phyloP scores from a whole-genome alignment of 805 yeast genomes.

The Vanderwaltozyma verrucispora region DNA sequence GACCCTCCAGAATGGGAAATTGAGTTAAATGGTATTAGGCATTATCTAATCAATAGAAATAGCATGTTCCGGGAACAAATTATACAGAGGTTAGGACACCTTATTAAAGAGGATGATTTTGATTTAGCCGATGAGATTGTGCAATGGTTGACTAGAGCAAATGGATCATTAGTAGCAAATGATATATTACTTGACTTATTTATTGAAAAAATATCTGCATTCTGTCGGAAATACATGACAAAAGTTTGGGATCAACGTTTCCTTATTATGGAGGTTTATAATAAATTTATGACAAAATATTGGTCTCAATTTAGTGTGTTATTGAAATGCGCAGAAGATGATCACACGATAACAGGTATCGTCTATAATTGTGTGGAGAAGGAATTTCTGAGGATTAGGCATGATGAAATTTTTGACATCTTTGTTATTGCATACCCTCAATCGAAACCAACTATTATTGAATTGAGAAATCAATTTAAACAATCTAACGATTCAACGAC shows the following conservation, averaged over 20 bases:
- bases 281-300: slow-evolving; percentile 16
- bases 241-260: slow-evolving; percentile 13
- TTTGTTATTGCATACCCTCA: slow-evolving; percentile 40
- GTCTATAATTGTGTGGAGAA: slow-evolving; percentile 19
- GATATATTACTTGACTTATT: slow-evolving; percentile 16
- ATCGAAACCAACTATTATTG: slow-evolving; percentile 45
- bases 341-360: slow-evolving; percentile 18
- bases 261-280: slow-evolving; percentile 20
- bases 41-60: slow-evolving; percentile 17
- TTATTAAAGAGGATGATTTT: slow-evolving; percentile 20
- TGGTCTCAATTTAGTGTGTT: slow-evolving; percentile 19
- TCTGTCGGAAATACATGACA: slow-evolving; percentile 13
- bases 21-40: slow-evolving; percentile 16
- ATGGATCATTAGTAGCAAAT: slow-evolving; percentile 9
- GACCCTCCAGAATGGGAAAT: slow-evolving; percentile 9
- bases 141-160: slow-evolving; percentile 18
- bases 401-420: slow-evolving; percentile 49
- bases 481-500: slow-evolving; percentile 21
- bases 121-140: slow-evolving; percentile 14
- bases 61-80: slow-evolving; percentile 8
- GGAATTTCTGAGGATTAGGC: slow-evolving; percentile 33
- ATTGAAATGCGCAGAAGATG: slow-evolving; percentile 18
- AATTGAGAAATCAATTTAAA: slow-evolving; percentile 43
- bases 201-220: slow-evolving; percentile 11
- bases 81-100: slow-evolving; percentile 6